Conservation (phyloP, 768 basidiomycete species). For the Stropharia rugosoannulata region DNA sequence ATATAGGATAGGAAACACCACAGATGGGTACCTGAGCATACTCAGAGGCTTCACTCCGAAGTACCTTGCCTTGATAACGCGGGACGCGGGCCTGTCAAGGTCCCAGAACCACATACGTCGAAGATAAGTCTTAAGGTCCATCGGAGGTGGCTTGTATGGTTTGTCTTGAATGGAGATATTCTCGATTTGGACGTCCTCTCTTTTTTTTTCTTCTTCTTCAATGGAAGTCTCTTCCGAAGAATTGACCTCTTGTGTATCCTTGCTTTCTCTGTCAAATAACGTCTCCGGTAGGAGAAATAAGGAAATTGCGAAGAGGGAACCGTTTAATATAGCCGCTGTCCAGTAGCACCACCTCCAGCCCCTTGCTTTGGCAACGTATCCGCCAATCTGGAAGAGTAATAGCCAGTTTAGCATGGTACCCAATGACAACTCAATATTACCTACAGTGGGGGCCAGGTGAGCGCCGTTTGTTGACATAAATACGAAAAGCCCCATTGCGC, state of each 20-base stretch:
- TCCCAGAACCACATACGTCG: conserved; percentile 31
- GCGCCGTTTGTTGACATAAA: conserved; percentile 40
- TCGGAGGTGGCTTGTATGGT: conserved; percentile 23
- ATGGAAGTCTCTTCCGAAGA: conserved; percentile 10
- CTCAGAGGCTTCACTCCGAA: conserved; percentile 34
- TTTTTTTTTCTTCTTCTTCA: background rate
- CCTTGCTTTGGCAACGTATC: conserved; percentile 32
- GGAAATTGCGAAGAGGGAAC: conserved; percentile 31
- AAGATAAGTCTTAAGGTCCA: conserved; percentile 23
- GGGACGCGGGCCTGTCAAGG: conserved; percentile 24
- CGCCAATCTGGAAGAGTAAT: conserved; percentile 25
- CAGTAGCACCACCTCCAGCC: conserved; percentile 46
- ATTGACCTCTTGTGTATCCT: background rate
- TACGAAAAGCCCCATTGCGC: conserved; percentile 42
- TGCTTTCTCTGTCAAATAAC: conserved; percentile 29
- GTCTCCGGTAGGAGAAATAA: conserved; percentile 44
- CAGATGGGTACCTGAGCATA: conserved; percentile 40
- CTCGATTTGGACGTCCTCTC: conserved; percentile 15
- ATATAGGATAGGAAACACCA: conserved; percentile 33
- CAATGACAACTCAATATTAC: conserved; percentile 2
- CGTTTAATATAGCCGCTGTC: conserved; percentile 39
- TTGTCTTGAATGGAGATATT: conserved; percentile 11
- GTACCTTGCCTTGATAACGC: conserved; percentile 23
- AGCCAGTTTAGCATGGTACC: background rate
- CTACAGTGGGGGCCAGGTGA: conserved; percentile 40